A percentile compares a stretch with the other conserved stretches of the same genome.
Conservation (phyloP, 1,139 yeast species). For the Sugiyamaella grinbergsii region DNA sequence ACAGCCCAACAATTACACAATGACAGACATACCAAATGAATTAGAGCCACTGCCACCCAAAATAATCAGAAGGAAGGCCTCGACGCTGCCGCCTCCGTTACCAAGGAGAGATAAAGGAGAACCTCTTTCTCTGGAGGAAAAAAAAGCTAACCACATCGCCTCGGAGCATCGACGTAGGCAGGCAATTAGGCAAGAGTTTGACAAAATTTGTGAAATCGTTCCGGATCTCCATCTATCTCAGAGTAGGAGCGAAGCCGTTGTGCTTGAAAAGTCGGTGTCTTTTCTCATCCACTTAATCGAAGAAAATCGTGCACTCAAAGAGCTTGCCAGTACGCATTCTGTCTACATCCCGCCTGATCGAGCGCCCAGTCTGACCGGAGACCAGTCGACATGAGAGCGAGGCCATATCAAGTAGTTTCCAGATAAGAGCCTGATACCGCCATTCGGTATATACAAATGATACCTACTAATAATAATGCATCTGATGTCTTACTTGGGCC, state of each 20-base stretch:
- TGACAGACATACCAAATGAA: constrained; percentile 7
- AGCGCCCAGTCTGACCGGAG: not conserved
- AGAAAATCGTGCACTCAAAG: constrained; percentile 38
- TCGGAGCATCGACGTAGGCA: constrained; percentile 53
- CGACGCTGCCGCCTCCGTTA: constrained; percentile 27
- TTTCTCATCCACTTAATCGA: constrained; percentile 37
- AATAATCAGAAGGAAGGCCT: constrained; percentile 25
- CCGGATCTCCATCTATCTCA: constrained; percentile 46
- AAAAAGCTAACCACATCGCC: constrained; percentile 50
- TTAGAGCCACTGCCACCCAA: constrained; percentile 27
- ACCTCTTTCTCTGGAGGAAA: constrained; percentile 37
- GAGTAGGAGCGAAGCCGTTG: constrained; percentile 47
- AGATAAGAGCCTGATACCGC: too few species aligned
- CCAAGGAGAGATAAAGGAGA: constrained; percentile 34
- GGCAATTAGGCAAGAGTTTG: constrained; percentile 52
- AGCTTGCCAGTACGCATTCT: constrained; percentile 32
- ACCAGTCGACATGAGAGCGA: constrained; percentile 2
- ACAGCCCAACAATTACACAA: not conserved
- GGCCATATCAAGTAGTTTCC: too few species aligned
- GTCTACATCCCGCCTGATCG: constrained; percentile 10
- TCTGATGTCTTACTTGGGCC: too few species aligned
- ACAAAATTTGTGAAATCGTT: constrained; percentile 45
- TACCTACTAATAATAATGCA: too few species aligned
- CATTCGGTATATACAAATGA: too few species aligned
- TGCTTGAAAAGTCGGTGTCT: constrained; percentile 41